phyloP scores from a whole-genome alignment of 768 basidiomycete genomes.

The Suillus weaverae region DNA sequence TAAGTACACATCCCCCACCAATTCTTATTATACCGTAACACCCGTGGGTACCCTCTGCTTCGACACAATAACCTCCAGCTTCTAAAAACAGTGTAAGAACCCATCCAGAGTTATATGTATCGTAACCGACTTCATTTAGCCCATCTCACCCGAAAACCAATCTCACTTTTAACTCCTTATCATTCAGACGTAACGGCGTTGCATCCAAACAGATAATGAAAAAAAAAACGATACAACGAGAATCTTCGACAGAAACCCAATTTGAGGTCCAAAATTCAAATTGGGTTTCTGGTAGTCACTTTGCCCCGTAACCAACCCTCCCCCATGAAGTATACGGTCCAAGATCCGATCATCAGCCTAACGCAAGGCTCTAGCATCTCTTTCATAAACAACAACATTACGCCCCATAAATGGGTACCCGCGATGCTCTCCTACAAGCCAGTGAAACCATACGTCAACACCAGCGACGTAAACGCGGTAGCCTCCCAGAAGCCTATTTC shows the following conservation, averaged over 20 bases:
- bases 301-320: constrained; percentile 2
- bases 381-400: not conserved
- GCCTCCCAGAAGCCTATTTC: constrained; percentile 8
- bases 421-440: not conserved
- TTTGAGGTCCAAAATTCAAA: not conserved
- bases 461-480: constrained; percentile 19
- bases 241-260: not conserved
- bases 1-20: not conserved
- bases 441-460: not conserved
- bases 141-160: not conserved
- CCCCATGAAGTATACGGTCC: not conserved
- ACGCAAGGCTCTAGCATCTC: not conserved
- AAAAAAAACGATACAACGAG: not conserved
- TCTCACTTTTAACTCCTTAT: constrained; percentile 12
- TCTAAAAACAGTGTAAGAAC: constrained; percentile 4
- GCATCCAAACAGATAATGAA: not conserved
- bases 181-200: constrained; percentile 9
- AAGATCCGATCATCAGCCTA: not conserved
- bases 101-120: not conserved
- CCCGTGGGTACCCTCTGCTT: constrained; percentile 11
- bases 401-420: constrained; percentile 2
- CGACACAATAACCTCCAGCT: constrained; percentile 1
- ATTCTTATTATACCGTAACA: not conserved
- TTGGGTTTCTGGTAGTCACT: not conserved
- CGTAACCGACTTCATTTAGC: constrained; percentile 9